These are phyloP conservation scores for Mallotus nudiflorus DNA, from an alignment of 345 rosid species.

Conservation along the genomic window DNA sequence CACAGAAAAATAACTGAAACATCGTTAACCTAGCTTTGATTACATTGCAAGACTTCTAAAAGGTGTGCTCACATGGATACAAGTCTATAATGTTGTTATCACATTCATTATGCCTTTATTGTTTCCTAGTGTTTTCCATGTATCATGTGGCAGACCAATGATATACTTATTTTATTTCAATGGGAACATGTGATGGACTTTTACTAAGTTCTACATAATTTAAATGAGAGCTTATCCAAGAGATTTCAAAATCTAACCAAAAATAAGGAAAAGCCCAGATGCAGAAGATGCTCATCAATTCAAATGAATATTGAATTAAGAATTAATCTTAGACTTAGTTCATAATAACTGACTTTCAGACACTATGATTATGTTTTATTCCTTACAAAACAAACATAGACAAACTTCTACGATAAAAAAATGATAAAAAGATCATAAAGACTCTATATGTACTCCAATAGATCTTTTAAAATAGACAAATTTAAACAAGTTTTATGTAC, in stretches of 20 bases:
- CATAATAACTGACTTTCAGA: background rate
- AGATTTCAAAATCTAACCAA: background rate
- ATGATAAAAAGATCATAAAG: background rate
- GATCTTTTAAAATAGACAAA: background rate
- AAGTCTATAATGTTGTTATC: background rate
- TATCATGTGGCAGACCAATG: conserved; percentile 1
- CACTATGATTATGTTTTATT: background rate
- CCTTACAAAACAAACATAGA: background rate
- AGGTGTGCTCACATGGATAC: background rate
- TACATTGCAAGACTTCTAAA: background rate
- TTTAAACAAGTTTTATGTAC: background rate
- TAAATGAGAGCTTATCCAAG: background rate
- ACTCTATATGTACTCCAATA: background rate
- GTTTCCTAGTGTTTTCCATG: background rate
- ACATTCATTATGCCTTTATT: too few relatives aligned
- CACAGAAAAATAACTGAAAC: background rate
- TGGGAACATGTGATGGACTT: background rate
- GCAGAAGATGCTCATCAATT: background rate
- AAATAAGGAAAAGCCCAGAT: background rate
- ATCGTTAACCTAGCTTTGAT: background rate
- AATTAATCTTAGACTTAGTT: background rate
- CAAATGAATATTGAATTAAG: background rate
- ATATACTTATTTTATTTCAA: background rate
- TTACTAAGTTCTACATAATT: background rate
- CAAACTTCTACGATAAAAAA: background rate